These are phyloP conservation scores for Ceratobasidium sp. DNA, from an alignment of 1,284 basidiomycete species.

Conservation along the genomic window DNA sequence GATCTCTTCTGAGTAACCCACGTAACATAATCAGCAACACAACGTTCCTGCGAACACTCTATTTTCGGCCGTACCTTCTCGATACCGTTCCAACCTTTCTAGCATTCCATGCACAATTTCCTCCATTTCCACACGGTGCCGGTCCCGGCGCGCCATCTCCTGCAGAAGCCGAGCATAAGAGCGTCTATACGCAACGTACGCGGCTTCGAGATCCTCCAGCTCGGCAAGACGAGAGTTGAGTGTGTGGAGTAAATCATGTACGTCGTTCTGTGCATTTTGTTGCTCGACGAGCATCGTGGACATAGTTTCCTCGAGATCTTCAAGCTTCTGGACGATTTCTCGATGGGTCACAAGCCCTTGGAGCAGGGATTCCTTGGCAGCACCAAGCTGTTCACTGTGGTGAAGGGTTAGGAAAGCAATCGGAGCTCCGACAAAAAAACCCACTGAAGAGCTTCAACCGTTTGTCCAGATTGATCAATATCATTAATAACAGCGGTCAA, in stretches of 20 bases:
- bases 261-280: conserved; percentile 35
- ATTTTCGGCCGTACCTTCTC: conserved; percentile 62
- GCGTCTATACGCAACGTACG: conserved; percentile 71
- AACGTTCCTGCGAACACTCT: conserved; percentile 28
- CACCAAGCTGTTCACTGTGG: conserved; percentile 63
- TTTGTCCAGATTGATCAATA: conserved; percentile 66
- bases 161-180: conserved; percentile 76
- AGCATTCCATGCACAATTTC: conserved; percentile 73
- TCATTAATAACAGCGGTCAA: conserved; percentile 76
- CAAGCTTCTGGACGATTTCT: conserved; percentile 68
- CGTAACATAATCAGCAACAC: conserved; percentile 5
- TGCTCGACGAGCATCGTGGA: conserved; percentile 75
- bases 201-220: conserved; percentile 70
- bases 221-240: conserved; percentile 70
- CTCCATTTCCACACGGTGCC: conserved; percentile 71
- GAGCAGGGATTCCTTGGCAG: conserved; percentile 59
- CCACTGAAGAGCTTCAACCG: conserved; percentile 68
- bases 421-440: conserved; percentile 49
- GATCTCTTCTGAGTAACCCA: conserved; percentile 67
- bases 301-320: conserved; percentile 81
- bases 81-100: conserved; percentile 67
- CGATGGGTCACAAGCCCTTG: conserved; percentile 63
- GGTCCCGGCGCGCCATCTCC: conserved; percentile 74
- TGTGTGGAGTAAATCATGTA: conserved; percentile 44
- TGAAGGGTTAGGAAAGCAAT: not conserved